Percentiles rank a stretch among this genome's conserved stretches.
Conservation (phyloP, 768 basidiomycete genomes). For the Phlebiopsis gigantea region DNA sequence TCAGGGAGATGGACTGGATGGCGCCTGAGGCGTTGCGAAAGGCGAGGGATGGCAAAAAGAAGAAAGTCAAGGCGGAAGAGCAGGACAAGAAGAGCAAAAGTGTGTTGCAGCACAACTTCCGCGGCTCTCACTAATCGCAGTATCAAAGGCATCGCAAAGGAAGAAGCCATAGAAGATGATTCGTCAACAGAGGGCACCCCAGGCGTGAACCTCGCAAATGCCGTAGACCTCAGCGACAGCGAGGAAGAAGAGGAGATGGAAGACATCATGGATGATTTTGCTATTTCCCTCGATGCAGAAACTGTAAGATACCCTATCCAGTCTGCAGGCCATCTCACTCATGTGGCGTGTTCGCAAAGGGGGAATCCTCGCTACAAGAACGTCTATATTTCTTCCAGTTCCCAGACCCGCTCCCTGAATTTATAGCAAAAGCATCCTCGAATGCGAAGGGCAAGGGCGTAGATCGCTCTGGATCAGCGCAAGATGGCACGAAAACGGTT, state of each 20-base stretch:
- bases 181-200: slow-evolving; percentile 14
- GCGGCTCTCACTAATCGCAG: background rate
- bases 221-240: slow-evolving; percentile 66
- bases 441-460: slow-evolving; percentile 29
- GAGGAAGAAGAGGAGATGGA: slow-evolving; percentile 80
- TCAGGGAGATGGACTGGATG: slow-evolving; percentile 82
- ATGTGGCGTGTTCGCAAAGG: slow-evolving; percentile 29
- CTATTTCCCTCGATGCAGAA: slow-evolving; percentile 37
- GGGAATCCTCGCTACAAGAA: slow-evolving; percentile 49
- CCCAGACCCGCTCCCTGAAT: slow-evolving; percentile 77
- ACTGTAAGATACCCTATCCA: slow-evolving; percentile 20
- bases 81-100: slow-evolving; percentile 29
- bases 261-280: slow-evolving; percentile 70
- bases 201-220: slow-evolving; percentile 47
- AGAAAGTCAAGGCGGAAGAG: slow-evolving; percentile 38
- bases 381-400: slow-evolving; percentile 88
- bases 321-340: background rate
- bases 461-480: slow-evolving; percentile 19
- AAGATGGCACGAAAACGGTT: slow-evolving; percentile 42
- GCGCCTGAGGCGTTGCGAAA: slow-evolving; percentile 69
- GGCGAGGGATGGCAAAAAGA: slow-evolving; percentile 33
- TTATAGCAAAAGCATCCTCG: slow-evolving; percentile 36
- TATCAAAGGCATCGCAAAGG: slow-evolving; percentile 10
- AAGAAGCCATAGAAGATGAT: slow-evolving; percentile 17
- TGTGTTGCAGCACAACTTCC: slow-evolving; percentile 15